These are phyloP conservation scores for Xylaria acuta DNA, from an alignment of 495 filamentous ascomycete species.

Conservation along the genomic window DNA sequence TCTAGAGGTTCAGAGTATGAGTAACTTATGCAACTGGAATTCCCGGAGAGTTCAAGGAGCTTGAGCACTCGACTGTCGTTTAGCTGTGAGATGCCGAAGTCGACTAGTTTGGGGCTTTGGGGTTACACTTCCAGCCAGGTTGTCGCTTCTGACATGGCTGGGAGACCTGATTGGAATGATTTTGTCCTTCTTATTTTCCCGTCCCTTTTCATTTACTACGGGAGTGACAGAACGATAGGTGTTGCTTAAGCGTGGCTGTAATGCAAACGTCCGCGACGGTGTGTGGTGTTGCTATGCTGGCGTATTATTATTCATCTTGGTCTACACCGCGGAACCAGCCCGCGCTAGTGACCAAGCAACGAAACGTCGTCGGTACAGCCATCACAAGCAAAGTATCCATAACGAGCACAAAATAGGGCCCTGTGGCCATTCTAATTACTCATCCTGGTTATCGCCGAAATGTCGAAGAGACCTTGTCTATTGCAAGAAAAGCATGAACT, in stretches of 20 bases:
- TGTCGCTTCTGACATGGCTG: not conserved
- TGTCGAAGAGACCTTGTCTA: not conserved
- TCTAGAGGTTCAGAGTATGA: not conserved
- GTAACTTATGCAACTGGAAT: not conserved
- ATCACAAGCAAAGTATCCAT: not conserved
- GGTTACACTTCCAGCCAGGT: not conserved
- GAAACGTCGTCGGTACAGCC: not conserved
- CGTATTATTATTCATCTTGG: constrained; percentile 6
- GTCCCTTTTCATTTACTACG: not conserved
- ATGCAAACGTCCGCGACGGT: not conserved
- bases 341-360: constrained; percentile 29
- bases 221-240: not conserved
- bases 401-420: not conserved
- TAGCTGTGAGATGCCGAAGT: not conserved
- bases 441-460: not conserved
- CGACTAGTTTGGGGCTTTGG: not conserved
- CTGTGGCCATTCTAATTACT: not conserved
- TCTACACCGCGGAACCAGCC: constrained; percentile 17
- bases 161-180: not conserved
- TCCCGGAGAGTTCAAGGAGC: not conserved
- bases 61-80: too few species aligned
- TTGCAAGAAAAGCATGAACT: not conserved
- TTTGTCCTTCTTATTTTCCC: not conserved
- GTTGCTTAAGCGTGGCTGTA: not conserved
- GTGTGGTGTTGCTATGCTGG: not conserved